A percentile compares a stretch with the other conserved stretches of the same genome.
phyloP scores from a whole-genome alignment of 2,329 filamentous ascomycete genomes.

The Aspergillus texensis region DNA sequence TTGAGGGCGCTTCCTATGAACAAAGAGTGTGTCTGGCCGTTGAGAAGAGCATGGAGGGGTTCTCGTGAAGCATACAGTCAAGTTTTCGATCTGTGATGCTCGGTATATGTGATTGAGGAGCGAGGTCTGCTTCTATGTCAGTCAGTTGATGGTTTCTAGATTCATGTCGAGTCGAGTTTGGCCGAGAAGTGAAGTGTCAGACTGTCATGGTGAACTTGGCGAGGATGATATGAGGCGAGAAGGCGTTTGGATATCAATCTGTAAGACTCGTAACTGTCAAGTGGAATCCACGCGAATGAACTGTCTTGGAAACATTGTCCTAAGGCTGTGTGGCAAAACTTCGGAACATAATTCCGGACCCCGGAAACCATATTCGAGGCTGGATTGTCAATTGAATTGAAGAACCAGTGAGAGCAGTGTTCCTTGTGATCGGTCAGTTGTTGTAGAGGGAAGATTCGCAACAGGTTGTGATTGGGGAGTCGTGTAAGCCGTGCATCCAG shows the following conservation, averaged over 20 bases:
- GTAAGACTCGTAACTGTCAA: background rate
- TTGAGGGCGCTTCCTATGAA: background rate
- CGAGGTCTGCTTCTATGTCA: background rate
- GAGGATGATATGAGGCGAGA: background rate
- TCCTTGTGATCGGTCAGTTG: background rate
- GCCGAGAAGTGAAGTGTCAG: background rate
- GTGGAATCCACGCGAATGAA: background rate
- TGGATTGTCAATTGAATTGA: background rate
- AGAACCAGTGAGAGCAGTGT: background rate
- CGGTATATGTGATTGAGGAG: background rate
- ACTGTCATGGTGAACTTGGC: background rate
- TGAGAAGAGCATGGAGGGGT: background rate
- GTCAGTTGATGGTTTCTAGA: background rate
- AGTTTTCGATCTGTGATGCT: background rate
- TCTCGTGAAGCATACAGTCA: background rate
- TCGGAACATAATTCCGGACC: background rate
- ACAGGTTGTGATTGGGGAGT: background rate
- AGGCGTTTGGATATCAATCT: background rate
- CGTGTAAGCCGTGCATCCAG: background rate
- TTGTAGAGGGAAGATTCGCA: background rate
- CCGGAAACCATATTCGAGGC: background rate
- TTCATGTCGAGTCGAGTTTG: background rate
- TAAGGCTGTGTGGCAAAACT: background rate
- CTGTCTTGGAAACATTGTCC: background rate
- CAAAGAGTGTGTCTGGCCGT: background rate